phyloP scores from a whole-genome alignment of 306 rosid genomes.

The Gastrolobium bilobum region DNA sequence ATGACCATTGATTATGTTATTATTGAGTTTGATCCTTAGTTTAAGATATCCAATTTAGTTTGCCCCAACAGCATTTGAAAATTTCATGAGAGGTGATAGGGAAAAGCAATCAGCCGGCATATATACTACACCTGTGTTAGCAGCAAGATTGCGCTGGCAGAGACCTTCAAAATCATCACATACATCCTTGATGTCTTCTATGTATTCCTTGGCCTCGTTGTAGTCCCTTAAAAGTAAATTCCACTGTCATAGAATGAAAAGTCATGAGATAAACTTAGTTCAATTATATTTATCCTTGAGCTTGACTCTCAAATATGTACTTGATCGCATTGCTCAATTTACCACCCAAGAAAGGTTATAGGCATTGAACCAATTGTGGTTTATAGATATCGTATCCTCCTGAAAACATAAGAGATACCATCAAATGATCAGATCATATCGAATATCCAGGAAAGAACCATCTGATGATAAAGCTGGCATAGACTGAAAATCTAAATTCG shows the following conservation, averaged over 20 bases:
- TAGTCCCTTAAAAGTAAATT: conserved; percentile 83
- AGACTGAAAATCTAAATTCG: conserved; percentile 28
- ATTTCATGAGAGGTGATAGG: conserved; percentile 13
- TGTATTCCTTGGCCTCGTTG: conserved; percentile 89
- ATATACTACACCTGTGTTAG: conserved; percentile 60
- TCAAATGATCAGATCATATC: conserved; percentile 39
- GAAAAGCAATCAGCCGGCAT: conserved; percentile 34
- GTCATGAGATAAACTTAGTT: conserved; percentile 44
- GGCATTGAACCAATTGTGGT: conserved; percentile 96
- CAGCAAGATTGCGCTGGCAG: conserved; percentile 96
- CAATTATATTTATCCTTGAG: conserved; percentile 26
- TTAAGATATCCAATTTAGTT: conserved; percentile 27
- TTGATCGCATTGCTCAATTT: conserved; percentile 50
- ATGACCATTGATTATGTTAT: not conserved
- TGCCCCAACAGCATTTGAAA: conserved; percentile 33
- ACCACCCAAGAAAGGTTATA: conserved; percentile 90
- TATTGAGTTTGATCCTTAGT: not conserved
- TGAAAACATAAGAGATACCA: conserved; percentile 60
- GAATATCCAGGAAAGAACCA: conserved; percentile 34
- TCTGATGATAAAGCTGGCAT: conserved; percentile 21
- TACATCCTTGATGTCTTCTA: conserved; percentile 91
- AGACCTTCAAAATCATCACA: conserved; percentile 94
- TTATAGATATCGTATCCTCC: conserved; percentile 94
- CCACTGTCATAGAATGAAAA: conserved; percentile 68
- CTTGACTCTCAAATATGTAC: conserved; percentile 37